These are phyloP conservation scores for Camellia lanceoleosa DNA, from an alignment of 148 eudicot species.

Conservation along the genomic window DNA sequence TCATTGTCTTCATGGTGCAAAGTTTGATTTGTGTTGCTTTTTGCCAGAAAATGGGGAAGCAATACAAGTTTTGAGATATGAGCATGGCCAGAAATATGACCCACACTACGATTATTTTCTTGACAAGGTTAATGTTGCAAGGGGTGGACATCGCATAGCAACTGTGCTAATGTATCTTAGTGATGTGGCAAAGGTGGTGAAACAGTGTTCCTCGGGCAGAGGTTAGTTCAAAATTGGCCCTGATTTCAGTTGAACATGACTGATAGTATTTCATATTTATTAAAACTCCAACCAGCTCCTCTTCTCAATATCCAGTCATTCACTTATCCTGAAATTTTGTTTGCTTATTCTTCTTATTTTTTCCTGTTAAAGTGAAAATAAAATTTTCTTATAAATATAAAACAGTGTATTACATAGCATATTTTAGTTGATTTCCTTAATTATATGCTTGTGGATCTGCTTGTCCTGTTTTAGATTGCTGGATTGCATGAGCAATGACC, in stretches of 20 bases:
- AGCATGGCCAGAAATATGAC: slow-evolving; percentile 90
- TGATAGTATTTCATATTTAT: background rate
- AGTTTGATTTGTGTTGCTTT: slow-evolving; percentile 5
- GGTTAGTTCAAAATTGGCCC: slow-evolving; percentile 41
- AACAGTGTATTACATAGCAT: too few species aligned
- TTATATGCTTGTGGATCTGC: background rate
- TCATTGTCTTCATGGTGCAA: background rate
- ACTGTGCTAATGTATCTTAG: slow-evolving; percentile 90
- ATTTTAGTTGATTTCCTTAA: background rate
- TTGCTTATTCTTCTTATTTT: too few species aligned
- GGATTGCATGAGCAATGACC: too few species aligned
- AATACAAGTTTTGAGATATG: slow-evolving; percentile 88
- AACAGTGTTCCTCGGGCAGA: slow-evolving; percentile 88
- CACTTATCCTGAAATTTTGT: too few species aligned
- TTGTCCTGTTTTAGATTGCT: too few species aligned
- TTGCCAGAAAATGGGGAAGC: slow-evolving; percentile 91
- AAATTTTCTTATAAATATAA: too few species aligned
- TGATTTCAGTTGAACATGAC: background rate
- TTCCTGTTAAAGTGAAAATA: too few species aligned
- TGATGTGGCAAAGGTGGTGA: slow-evolving; percentile 87
- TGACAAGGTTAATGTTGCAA: slow-evolving; percentile 76
- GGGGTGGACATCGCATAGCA: slow-evolving; percentile 89
- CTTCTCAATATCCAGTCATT: too few species aligned
- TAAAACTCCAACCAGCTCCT: too few species aligned
- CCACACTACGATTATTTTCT: slow-evolving; percentile 77